Evolutionary conservation across 2,329 filamentous ascomycete genomes (phyloP), one percentile per base, ranked within the genome.

Genomic region (Colletotrichum tabaci): DNA sequence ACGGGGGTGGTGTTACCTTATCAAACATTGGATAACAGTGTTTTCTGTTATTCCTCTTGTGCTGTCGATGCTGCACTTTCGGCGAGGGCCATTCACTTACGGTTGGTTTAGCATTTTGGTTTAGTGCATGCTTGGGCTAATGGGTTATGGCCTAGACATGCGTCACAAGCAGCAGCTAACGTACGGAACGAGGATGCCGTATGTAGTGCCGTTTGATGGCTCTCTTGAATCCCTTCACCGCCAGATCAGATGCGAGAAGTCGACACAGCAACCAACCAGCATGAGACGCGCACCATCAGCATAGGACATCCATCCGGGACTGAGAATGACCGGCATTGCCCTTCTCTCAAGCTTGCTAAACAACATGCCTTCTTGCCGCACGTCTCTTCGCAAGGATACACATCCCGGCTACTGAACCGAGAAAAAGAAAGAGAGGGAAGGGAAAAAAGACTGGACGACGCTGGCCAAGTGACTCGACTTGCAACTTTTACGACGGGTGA

Each of bases 191-290:
- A 69, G 50, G 40, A 55, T 38, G 52, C 56, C 47, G n/a, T 52
- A 21, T 26, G 26, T 55, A 47, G 60, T 23, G 58, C 47, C n/a
- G 18, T 38, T 63, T 46, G 38, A 53, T 44, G 56, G 16, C 10
- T 53, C 56, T 23, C 26, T 60, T 30, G 44, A 69, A 18, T 42
- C 35, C 44, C 67, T 61, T 70, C 67, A 70, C 67, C 67, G 67
- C 67, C 49, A 70, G 62, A 70, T 66, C 12, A 55, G 44, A 38
- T 10, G 35, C 35, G 35, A 16, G 18, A 53, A 30, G 23, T 42
- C n/a, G 47, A 44, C 30, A 47, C 30, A 40, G 40, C 46, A 49
- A 52, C 66, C 66, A 60, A 60, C 67, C 62, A 57, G 46, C 26
- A 21, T 18, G 42, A 38, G 23, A 38, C 40, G 26, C 8, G 26